Conservation (phyloP, 805 yeast species). For the Torulaspora microellipsoides region DNA sequence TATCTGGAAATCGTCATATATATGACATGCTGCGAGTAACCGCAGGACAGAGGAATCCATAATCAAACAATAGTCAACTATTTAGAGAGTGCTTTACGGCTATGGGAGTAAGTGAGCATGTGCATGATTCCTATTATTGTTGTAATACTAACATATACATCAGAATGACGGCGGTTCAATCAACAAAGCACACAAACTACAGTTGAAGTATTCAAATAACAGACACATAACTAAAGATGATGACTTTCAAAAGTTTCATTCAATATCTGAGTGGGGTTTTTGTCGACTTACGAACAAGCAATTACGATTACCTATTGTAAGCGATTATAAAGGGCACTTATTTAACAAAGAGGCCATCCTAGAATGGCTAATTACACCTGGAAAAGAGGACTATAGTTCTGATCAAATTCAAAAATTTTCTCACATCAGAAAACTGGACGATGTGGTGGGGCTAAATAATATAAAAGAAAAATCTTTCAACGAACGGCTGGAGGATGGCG, state of each 20-base stretch:
- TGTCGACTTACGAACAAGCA: slow-evolving; percentile 45
- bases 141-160: slow-evolving; percentile 4
- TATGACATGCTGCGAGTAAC: too few relatives aligned
- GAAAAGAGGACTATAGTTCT: slow-evolving; percentile 24
- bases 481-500: slow-evolving; percentile 10
- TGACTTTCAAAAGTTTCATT: slow-evolving; percentile 19
- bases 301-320: slow-evolving; percentile 51
- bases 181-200: slow-evolving; percentile 49
- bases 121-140: not conserved
- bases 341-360: slow-evolving; percentile 61
- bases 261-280: slow-evolving; percentile 38
- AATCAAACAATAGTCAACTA: too few relatives aligned
- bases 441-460: slow-evolving; percentile 43
- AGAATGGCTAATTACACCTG: slow-evolving; percentile 44
- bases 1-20: too few relatives aligned
- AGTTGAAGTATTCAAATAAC: slow-evolving; percentile 28
- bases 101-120: slow-evolving; percentile 12
- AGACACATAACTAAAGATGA: slow-evolving; percentile 19
- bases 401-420: slow-evolving; percentile 26
- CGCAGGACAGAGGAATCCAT: too few relatives aligned
- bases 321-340: slow-evolving; percentile 64
- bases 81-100: too few relatives aligned
- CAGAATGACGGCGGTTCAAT: slow-evolving; percentile 73
- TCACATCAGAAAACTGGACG: slow-evolving; percentile 40
- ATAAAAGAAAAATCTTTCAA: slow-evolving; percentile 8